phyloP scores from a whole-genome alignment of 176 grass and related monocot species.

The Carex parvula region DNA sequence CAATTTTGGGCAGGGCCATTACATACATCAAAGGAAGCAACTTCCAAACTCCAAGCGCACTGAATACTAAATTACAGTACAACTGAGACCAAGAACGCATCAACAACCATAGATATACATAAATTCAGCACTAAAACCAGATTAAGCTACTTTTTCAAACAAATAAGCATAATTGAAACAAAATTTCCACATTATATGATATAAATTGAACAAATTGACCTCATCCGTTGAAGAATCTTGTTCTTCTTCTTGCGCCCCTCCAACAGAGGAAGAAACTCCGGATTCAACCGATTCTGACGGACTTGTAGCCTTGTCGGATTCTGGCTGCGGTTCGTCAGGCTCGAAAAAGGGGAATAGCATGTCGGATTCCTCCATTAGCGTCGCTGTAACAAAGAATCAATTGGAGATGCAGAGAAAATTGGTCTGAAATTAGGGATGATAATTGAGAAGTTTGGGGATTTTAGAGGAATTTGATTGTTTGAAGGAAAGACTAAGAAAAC shows the following conservation, averaged over 20 bases:
- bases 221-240: conserved; percentile 4
- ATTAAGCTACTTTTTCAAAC: background rate
- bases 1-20: background rate
- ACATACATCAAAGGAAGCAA: background rate
- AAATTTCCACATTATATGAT: background rate
- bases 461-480: conserved; percentile 20
- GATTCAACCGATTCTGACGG: conserved; percentile 4
- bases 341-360: conserved; percentile 34
- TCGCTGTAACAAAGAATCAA: background rate
- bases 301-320: background rate
- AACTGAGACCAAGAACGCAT: background rate
- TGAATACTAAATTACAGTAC: background rate
- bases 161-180: background rate
- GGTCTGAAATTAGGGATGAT: background rate
- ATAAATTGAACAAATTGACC: conserved; percentile 8
- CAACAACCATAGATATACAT: background rate
- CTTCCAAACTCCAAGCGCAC: background rate
- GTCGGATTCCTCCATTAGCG: conserved; percentile 28
- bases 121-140: background rate
- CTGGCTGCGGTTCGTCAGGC: conserved; percentile 1
- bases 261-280: conserved; percentile 3
- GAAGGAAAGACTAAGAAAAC: conserved; percentile 13
- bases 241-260: background rate
- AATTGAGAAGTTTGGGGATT: conserved; percentile 15
- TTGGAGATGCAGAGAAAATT: background rate